Evolutionary conservation across 2,329 filamentous ascomycete species (phyloP), one percentile per base, ranked within the genome.

Genomic region (Diaporthe sp.): DNA sequence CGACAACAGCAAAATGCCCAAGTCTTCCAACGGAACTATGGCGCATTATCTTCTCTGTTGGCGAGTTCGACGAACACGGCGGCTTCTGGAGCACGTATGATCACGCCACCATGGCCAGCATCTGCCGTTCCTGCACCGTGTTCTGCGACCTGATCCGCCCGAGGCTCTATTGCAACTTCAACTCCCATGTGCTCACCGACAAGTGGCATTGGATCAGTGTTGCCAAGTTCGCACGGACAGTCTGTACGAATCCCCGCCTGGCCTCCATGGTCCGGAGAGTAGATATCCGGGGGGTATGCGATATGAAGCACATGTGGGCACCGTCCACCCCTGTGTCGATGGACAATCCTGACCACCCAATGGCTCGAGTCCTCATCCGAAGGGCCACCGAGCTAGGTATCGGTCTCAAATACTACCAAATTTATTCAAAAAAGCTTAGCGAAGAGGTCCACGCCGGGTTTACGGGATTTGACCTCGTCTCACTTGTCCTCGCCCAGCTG

Each of bases 171-270:
- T 13, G 12, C 19, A 65, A 65, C 2, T 65, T 65, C 42, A 19
- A 65, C 1, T 65, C 42, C 10, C 19, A 17, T 15, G 3, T 65
- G 9, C n/a, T 47, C 12, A 27, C 15, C 6, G 19, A 22, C 27
- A 1, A 5, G 0, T 47, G 39, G 27, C 27, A 50, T 5, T 13
- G 0, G 19, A 50, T 32, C 42, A 50, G 42, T 1, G 10, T 65
- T 4, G 27, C 2, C 6, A 50, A 83, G 19, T 47, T 47, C 19
- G 44, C 19, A 19, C 15, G 44, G 44, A 22, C 44, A 10, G n/a
- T 47, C 19, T 47, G 19, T 47, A 22, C 44, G 44, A 47, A n/a
- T 47, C 44, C 44, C n/a, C 19, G 9, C 19, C n/a, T 47, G 44
- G 44, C 44, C 19, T 47, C 44, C 6, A 8, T 44, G 17, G 42